Conservation (phyloP, 2,329 filamentous ascomycete species). For the Fusarium sp. region DNA sequence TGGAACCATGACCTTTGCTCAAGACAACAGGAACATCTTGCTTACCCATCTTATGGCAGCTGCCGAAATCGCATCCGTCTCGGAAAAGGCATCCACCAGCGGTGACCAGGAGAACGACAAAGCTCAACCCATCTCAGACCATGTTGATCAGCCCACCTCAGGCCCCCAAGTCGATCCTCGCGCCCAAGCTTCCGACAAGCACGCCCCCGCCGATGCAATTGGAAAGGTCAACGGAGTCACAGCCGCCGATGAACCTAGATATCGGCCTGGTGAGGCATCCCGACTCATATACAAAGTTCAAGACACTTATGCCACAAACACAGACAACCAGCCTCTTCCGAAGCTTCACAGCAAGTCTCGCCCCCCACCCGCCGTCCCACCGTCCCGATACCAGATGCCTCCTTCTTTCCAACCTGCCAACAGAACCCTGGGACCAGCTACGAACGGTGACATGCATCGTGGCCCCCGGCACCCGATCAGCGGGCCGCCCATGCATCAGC, state of each 20-base stretch:
- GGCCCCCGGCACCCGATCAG: conserved; percentile 50
- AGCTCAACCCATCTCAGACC: conserved; percentile 25
- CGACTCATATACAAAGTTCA: background rate
- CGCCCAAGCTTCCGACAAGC: conserved; percentile 19
- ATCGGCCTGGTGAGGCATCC: conserved; percentile 30
- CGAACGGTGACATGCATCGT: conserved; percentile 50
- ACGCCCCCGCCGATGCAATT: conserved; percentile 2
- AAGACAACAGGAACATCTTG: background rate
- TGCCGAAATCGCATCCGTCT: conserved; percentile 24
- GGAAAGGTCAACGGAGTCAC: conserved; percentile 34
- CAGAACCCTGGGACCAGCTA: conserved; percentile 45
- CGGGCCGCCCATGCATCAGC: conserved; percentile 59
- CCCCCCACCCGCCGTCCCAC: conserved; percentile 49
- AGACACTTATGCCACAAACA: conserved; percentile 15
- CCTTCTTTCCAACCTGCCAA: conserved; percentile 56
- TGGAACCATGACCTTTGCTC: background rate
- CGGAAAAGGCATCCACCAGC: conserved; percentile 30
- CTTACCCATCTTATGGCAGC: conserved; percentile 27
- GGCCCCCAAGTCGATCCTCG: conserved; percentile 21
- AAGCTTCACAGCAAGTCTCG: conserved; percentile 39
- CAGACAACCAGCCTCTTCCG: conserved; percentile 28
- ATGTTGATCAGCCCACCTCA: conserved; percentile 41
- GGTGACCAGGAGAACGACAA: conserved; percentile 32
- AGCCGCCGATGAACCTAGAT: conserved; percentile 27
- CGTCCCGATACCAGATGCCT: conserved; percentile 57